Conservation (phyloP, 768 basidiomycete genomes). For the Lactarius hengduanensis region DNA sequence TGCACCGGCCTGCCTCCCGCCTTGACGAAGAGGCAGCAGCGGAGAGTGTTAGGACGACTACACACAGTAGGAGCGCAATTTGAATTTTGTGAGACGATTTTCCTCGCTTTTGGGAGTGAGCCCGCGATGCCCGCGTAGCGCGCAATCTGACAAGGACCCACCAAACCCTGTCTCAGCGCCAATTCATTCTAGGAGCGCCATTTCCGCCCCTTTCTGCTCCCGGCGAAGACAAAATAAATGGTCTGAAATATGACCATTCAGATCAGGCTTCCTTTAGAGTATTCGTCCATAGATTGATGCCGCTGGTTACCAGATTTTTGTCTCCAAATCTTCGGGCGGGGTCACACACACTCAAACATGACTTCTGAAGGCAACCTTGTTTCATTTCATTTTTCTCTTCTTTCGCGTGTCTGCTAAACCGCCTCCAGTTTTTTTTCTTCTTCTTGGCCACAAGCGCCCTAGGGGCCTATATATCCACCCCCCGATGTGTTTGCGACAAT, state of each 20-base stretch:
- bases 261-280: slow-evolving; percentile 5
- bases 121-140: slow-evolving; percentile 18
- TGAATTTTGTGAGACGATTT: background rate
- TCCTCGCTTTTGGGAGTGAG: background rate
- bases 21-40: background rate
- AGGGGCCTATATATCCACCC: background rate
- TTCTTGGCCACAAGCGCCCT: background rate
- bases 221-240: slow-evolving; percentile 10
- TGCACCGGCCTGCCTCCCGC: background rate
- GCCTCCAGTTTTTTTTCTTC: background rate
- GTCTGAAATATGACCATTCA: background rate
- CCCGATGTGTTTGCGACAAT: background rate
- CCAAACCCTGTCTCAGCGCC: background rate
- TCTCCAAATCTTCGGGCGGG: background rate
- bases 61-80: background rate
- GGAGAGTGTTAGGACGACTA: background rate
- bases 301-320: background rate
- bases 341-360: background rate
- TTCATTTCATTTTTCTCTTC: slow-evolving; percentile 1
- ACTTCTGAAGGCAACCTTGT: background rate
- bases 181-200: background rate
- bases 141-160: slow-evolving; percentile 1
- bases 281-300: background rate
- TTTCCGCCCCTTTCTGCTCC: background rate
- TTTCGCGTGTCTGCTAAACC: background rate